Base-by-base conservation (phyloP, 345 rosid genomes). In the Garcia nutans region DNA sequence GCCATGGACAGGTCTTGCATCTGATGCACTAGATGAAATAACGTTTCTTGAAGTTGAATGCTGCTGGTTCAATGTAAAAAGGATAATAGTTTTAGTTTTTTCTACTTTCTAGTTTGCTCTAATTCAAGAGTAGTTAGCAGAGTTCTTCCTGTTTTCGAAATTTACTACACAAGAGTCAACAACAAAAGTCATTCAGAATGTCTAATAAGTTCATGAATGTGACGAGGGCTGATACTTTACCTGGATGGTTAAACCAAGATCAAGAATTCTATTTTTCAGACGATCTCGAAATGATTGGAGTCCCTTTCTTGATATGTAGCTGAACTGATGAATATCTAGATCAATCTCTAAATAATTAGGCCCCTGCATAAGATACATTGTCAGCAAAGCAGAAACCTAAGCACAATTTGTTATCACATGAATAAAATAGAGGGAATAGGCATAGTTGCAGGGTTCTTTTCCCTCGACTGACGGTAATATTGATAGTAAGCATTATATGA, bases 221-320 rank as follows among this genome's bases (percentile, higher is more conserved):
- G 16, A 52, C 20, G 56, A 54, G 74, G 28, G 28, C 16, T 52
- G 69, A 28, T 37, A 15, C 49, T 17, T 78, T 86, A 94, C 99
- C 96, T 94, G 97, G 78, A 94, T 94, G 57, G 97, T 88, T 80
- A 94, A 81, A 59, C 97, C 97, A 22, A 94, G 82, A 82, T 94
- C 95, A 66, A 92, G 85, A 56, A 89, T 81, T 77, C 99, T 97
- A 2, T 84, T 82, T 63, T 89, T 90, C 73, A 94, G 81, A 41
- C 96, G 92, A 56, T 91, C 99, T 67, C 93, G 83, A 74, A 94
- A 92, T 33, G 99, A 86, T 76, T 94, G 97, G 7, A 94, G 88
- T 31, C 98, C 99, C 85, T 91, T 94, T 37, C 99, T 79, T 54
- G 99, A 90, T 72, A 94, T 94, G 82, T 85, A 94, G 85, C 99